These are phyloP conservation scores for Heterobasidion annosum DNA, from an alignment of 1,284 basidiomycete genomes.

Conservation along the genomic window DNA sequence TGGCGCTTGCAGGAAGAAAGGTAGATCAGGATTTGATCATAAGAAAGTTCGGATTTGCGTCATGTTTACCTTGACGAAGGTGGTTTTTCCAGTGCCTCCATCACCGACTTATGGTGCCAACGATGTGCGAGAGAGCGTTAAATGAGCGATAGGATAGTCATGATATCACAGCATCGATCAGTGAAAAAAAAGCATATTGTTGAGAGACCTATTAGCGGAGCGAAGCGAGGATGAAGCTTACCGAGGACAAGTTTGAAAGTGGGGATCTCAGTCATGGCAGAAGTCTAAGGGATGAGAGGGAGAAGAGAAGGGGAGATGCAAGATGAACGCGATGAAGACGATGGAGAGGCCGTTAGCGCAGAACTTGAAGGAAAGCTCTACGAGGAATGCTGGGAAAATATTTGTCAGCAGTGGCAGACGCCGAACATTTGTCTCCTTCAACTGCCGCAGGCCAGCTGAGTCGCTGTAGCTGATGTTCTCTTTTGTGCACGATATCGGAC, in stretches of 20 bases:
- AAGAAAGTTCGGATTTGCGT: constrained; percentile 12
- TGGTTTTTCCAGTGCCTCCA: constrained; percentile 97
- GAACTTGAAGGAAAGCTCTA: constrained; percentile 9
- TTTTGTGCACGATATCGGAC: too few relatives aligned
- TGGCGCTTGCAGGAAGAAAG: constrained; percentile 62
- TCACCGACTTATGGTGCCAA: constrained; percentile 69
- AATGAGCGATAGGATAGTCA: constrained; percentile 1
- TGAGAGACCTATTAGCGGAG: constrained; percentile 16
- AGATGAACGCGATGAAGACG: constrained; percentile 15
- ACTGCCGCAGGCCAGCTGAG: background rate
- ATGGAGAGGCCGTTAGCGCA: background rate
- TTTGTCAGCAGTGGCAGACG: constrained; percentile 4
- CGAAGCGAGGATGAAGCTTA: constrained; percentile 29
- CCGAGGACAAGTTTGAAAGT: constrained; percentile 99
- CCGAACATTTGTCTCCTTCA: background rate
- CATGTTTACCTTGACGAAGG: constrained; percentile 83
- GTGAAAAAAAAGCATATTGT: constrained; percentile 17
- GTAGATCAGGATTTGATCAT: constrained; percentile 52
- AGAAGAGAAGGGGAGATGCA: constrained; percentile 14
- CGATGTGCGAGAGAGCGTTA: background rate
- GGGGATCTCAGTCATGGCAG: constrained; percentile 57
- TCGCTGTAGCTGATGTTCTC: too few relatives aligned
- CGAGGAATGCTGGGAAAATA: constrained; percentile 4
- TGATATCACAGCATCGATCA: constrained; percentile 16
- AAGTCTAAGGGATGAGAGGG: constrained; percentile 12